Conservation (phyloP, 164 flowering plant genomes). For the Vitis rupestris region DNA sequence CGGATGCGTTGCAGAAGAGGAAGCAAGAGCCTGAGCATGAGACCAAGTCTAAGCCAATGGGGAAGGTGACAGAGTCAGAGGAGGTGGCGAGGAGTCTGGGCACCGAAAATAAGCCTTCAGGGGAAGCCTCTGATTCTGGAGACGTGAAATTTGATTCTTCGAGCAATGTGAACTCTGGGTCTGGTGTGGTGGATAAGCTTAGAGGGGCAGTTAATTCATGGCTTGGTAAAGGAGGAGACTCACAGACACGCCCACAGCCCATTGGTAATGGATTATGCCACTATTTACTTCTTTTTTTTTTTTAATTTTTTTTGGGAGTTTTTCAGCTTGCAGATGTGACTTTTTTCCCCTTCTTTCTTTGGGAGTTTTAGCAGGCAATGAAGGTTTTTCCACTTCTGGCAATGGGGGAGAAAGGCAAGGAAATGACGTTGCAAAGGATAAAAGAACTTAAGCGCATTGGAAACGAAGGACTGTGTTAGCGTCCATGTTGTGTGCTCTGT, state of each 20-base stretch:
- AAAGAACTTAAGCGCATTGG: too few species aligned
- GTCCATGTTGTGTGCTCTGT: too few species aligned
- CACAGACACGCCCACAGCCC: not conserved
- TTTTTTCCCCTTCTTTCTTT: not conserved
- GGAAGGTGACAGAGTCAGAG: conserved; percentile 44
- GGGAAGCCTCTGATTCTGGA: conserved; percentile 2
- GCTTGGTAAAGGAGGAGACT: conserved; percentile 30
- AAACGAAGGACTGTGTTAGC: too few species aligned
- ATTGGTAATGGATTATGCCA: too few species aligned
- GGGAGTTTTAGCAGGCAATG: not conserved
- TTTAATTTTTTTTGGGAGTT: too few species aligned
- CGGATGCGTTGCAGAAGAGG: conserved; percentile 27
- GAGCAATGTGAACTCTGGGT: conserved; percentile 11
- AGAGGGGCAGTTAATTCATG: conserved; percentile 36
- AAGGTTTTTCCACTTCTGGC: not conserved
- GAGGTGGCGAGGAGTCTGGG: conserved; percentile 41
- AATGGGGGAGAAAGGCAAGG: conserved; percentile 4
- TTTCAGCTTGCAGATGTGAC: too few species aligned
- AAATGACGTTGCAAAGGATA: too few species aligned
- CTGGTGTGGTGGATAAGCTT: conserved; percentile 29
- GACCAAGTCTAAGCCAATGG: conserved; percentile 13
- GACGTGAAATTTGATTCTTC: not conserved
- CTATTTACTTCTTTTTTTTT: too few species aligned
- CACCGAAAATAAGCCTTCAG: conserved; percentile 2
- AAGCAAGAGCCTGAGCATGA: conserved; percentile 18